These are phyloP conservation scores for Fonsecaea multimorphosa DNA, from an alignment of 2,329 filamentous ascomycete genomes.

Conservation along the genomic window DNA sequence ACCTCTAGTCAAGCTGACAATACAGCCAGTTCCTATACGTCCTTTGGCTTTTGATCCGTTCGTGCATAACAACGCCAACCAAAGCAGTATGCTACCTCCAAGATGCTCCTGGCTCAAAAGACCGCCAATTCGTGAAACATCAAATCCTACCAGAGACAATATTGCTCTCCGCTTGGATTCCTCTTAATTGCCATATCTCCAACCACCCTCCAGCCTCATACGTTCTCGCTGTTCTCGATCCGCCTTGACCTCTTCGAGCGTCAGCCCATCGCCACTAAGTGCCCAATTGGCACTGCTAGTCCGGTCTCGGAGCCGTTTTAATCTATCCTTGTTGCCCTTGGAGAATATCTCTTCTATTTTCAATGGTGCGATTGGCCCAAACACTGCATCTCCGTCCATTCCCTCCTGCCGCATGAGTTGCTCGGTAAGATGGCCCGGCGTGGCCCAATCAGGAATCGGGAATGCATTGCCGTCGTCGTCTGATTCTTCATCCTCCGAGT, in stretches of 20 bases:
- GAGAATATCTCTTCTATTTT: constrained; percentile 95
- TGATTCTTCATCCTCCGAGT: constrained; percentile 84
- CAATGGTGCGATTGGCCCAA: constrained; percentile 84
- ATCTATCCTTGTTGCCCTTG: constrained; percentile 80
- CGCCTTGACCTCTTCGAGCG: constrained; percentile 82
- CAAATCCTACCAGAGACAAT: not conserved
- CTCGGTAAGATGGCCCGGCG: constrained; percentile 79
- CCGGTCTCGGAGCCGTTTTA: constrained; percentile 85
- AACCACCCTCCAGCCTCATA: constrained; percentile 81
- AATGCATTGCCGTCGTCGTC: constrained; percentile 64
- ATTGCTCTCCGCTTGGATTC: not conserved
- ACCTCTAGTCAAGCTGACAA: not conserved
- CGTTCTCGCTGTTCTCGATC: constrained; percentile 81
- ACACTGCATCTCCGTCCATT: constrained; percentile 81
- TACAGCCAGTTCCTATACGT: not conserved
- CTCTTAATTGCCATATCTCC: constrained; percentile 65
- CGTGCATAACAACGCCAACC: not conserved
- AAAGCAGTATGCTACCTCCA: constrained; percentile 1
- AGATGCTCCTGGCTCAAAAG: not conserved
- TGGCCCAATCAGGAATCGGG: constrained; percentile 80
- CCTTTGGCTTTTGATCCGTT: not conserved
- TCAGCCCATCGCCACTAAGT: constrained; percentile 75
- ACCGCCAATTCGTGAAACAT: constrained; percentile 7
- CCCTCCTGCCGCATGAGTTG: constrained; percentile 82
- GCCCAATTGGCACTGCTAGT: constrained; percentile 97